A percentile compares a stretch with the other conserved stretches of the same genome.
phyloP scores from a whole-genome alignment of 768 basidiomycete genomes.

The Vararia minispora region DNA sequence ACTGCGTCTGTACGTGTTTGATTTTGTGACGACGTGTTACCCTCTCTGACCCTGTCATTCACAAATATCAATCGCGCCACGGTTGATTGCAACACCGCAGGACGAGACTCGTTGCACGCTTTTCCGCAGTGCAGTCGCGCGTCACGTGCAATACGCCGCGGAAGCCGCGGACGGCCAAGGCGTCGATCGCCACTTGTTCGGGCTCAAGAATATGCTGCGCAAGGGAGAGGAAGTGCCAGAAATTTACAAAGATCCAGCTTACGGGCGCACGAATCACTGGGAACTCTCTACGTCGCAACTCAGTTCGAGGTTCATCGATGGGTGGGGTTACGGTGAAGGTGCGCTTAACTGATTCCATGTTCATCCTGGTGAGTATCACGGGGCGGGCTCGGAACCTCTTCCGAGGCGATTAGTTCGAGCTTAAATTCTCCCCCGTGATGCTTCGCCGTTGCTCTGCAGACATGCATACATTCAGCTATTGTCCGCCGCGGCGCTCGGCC shows the following conservation, averaged over 20 bases:
- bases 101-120: slow-evolving; percentile 48
- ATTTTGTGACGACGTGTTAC: too few relatives aligned
- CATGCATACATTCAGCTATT: too few relatives aligned
- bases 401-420: too few relatives aligned
- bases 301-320: slow-evolving; percentile 70
- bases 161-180: slow-evolving; percentile 95
- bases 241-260: slow-evolving; percentile 69
- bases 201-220: slow-evolving; percentile 71
- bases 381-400: too few relatives aligned
- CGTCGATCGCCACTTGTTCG: slow-evolving; percentile 93
- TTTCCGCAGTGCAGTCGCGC: slow-evolving; percentile 64
- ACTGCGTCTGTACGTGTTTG: slow-evolving; percentile 30
- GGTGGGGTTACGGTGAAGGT: slow-evolving; percentile 98
- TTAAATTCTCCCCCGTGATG: too few relatives aligned
- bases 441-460: too few relatives aligned
- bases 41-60: too few relatives aligned
- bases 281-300: slow-evolving; percentile 88
- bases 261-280: slow-evolving; percentile 70
- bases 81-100: slow-evolving; percentile 19
- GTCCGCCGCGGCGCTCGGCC: too few relatives aligned
- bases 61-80: not conserved
- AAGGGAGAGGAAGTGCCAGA: slow-evolving; percentile 63
- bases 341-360: slow-evolving; percentile 15
- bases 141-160: slow-evolving; percentile 78
- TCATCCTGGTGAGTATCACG: not conserved